Evolutionary conservation across 23 red algal genomes (phyloP), one percentile per base, ranked within the genome.

Genomic region (Cyanidioschyzon merolae): DNA sequence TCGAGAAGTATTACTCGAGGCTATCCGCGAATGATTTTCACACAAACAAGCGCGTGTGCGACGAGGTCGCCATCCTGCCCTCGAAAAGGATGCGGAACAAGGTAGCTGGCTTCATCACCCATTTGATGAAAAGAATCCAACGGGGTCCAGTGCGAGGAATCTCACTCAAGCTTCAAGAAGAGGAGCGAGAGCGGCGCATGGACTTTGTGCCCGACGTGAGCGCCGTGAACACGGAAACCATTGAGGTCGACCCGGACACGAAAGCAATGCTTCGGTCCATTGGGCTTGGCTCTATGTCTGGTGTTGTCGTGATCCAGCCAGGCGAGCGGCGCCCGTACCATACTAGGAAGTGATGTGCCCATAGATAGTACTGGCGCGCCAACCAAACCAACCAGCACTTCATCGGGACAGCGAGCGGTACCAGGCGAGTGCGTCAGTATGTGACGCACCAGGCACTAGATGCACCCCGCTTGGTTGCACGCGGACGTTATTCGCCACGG

Each of bases 141-240:
- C 90, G 88, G 41, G 94, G 94, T 1, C 94, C 94, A 34, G 94
- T 98, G 31, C 88, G 94, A 29, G 94, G 94, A 30, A 91, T 98
- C 41, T 98, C 94, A 38, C 84, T 98, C 24, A 98, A 98, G 63
- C 58, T 98, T 26, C 94, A 98, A 68, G 94, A 98, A 76, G 94
- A 98, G 85, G 94, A 98, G 79, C 78, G 94, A 34, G 94, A 98
- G 80, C 84, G 94, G 75, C 82, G 94, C 39, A 98, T 98, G 94
- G 94, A 98, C 94, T 98, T 98, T 82, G 94, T 98, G 35, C 94
- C 94, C 18, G 94, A 98, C 81, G 84, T 91, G 15, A 90, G 87
- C 1, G 88, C 86, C 1, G 84, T 98, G 40, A 88, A 98, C 38
- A 85, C 83, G 41, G 87, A 89, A 24, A 84, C 86, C 57, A 87